phyloP scores from a whole-genome alignment of 495 filamentous ascomycete genomes.

The Glonium stellatum region DNA sequence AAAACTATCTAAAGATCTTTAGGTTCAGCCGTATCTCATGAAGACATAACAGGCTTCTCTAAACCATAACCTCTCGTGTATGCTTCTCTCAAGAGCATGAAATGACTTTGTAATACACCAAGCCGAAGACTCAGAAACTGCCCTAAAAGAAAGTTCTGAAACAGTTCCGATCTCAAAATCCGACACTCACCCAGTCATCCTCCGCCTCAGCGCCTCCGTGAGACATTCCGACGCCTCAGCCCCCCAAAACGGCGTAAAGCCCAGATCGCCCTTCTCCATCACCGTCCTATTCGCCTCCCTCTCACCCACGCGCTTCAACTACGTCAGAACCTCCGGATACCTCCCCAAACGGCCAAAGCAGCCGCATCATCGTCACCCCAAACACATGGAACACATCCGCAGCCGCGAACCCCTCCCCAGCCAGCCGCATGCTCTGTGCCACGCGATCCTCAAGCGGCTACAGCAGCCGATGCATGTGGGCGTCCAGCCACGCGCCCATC shows the following conservation, averaged over 20 bases:
- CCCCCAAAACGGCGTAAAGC: background rate
- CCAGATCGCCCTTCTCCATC: constrained; percentile 42
- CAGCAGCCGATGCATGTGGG: constrained; percentile 31
- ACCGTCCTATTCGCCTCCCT: constrained; percentile 40
- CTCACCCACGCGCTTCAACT: constrained; percentile 38
- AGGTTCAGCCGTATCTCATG: too few species aligned
- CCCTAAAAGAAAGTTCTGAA: too few species aligned
- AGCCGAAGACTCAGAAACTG: too few species aligned
- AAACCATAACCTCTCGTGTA: too few species aligned
- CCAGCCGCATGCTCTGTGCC: constrained; percentile 43
- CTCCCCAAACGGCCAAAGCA: constrained; percentile 37
- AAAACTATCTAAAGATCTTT: too few species aligned
- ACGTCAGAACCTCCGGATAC: constrained; percentile 43
- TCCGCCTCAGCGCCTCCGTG: too few species aligned
- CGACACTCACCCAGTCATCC: too few species aligned
- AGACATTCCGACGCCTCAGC: background rate
- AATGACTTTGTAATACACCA: too few species aligned
- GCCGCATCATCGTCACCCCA: constrained; percentile 49
- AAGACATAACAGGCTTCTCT: too few species aligned
- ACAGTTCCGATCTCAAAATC: too few species aligned
- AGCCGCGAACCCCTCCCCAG: constrained; percentile 50
- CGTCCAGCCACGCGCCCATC: background rate
- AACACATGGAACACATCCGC: constrained; percentile 55
- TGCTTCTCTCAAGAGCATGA: too few species aligned
- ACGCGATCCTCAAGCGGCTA: constrained; percentile 42